These are phyloP conservation scores for Chlorella sp. DNA, from an alignment of 139 green algal genomes.

Conservation along the genomic window DNA sequence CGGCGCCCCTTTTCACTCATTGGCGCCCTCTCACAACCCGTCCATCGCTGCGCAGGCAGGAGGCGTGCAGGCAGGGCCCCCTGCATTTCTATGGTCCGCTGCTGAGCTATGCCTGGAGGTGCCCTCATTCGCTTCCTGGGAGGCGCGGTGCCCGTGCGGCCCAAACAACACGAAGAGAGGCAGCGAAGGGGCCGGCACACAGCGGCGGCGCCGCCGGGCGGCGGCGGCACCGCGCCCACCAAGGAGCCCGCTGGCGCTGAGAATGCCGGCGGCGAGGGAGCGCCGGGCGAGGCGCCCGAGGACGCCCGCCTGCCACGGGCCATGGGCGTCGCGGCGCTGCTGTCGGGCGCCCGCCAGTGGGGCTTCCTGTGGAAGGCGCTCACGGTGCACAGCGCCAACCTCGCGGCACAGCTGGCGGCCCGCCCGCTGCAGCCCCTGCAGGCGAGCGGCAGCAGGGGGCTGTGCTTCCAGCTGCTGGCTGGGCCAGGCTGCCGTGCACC, in stretches of 20 bases:
- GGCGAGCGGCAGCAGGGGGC: background rate
- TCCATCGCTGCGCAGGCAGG: too few species aligned
- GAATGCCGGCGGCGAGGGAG: too few species aligned
- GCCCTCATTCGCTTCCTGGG: too few species aligned
- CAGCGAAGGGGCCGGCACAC: background rate
- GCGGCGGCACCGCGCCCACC: background rate
- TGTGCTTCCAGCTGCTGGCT: too few species aligned
- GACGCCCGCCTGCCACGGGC: background rate
- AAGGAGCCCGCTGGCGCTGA: background rate
- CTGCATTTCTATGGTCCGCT: too few species aligned
- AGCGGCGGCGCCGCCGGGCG: background rate
- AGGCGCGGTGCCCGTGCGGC: too few species aligned
- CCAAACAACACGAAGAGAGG: background rate
- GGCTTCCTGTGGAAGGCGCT: slow-evolving; percentile 21
- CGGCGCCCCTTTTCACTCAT: too few species aligned
- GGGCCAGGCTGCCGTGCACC: too few species aligned
- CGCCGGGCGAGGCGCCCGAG: too few species aligned
- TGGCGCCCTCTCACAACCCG: too few species aligned
- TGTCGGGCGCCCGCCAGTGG: slow-evolving; percentile 19
- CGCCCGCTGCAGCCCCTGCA: slow-evolving; percentile 12
- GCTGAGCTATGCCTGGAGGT: too few species aligned
- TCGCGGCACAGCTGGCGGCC: background rate
- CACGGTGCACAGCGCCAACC: slow-evolving; percentile 12
- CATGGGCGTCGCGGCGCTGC: slow-evolving; percentile 14
- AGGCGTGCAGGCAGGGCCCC: too few species aligned